Evolutionary conservation across 164 flowering plant species (phyloP).

Genomic region (Aristolochia contorta): DNA sequence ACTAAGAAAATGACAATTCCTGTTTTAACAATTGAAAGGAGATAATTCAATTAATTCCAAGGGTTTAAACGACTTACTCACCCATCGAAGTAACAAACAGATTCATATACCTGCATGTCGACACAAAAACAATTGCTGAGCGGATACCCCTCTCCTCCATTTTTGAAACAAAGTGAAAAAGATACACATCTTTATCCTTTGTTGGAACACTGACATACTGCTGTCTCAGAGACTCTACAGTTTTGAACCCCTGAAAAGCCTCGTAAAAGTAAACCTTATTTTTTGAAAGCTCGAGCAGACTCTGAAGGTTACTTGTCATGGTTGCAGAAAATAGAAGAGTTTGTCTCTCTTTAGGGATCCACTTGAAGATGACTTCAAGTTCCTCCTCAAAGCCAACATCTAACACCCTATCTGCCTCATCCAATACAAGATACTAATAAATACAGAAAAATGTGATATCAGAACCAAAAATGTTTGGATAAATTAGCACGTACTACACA

Average conservation of each 20-base stretch:
- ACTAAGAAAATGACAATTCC: slow-evolving; percentile 70
- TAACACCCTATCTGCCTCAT: slow-evolving; percentile 94
- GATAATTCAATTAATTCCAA: not conserved
- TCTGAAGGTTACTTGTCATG: slow-evolving; percentile 62
- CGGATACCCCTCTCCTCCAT: slow-evolving; percentile 71
- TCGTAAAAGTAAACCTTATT: slow-evolving; percentile 81
- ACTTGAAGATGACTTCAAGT: slow-evolving; percentile 58
- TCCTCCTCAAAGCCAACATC: slow-evolving; percentile 91
- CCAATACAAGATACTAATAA: slow-evolving; percentile 76
- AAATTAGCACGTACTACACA: not conserved
- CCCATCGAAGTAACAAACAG: too few relatives aligned
- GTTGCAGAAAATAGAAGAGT: slow-evolving; percentile 92
- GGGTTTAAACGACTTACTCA: too few relatives aligned
- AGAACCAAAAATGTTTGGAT: not conserved
- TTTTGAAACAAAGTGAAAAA: slow-evolving; percentile 57
- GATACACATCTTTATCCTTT: slow-evolving; percentile 77
- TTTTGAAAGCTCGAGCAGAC: slow-evolving; percentile 68
- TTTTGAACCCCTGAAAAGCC: slow-evolving; percentile 82
- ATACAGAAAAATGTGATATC: not conserved
- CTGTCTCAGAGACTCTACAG: slow-evolving; percentile 85
- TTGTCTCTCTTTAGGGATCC: slow-evolving; percentile 76
- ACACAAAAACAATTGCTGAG: slow-evolving; percentile 79
- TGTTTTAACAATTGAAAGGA: slow-evolving; percentile 18
- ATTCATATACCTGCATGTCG: slow-evolving; percentile 64
- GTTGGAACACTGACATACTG: slow-evolving; percentile 57